A percentile compares a stretch with the other conserved stretches of the same genome.
Evolutionary conservation across 2,329 filamentous ascomycete genomes (phyloP).

Genomic region (Colletotrichum lini): DNA sequence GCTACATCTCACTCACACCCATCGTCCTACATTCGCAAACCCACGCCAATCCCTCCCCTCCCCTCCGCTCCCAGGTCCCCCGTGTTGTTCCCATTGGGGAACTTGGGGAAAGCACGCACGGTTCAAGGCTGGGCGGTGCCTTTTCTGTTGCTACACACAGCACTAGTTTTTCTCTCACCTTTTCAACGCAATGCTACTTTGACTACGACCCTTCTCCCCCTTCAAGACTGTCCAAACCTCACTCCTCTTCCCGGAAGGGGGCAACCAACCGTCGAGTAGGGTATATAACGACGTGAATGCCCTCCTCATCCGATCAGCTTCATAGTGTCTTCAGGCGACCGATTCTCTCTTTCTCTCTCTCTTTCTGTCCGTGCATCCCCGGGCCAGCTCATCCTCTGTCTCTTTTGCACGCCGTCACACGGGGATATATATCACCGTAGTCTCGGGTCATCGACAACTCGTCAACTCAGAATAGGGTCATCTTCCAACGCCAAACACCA

Average conservation of each 20-base stretch:
- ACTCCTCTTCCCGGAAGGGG: not conserved
- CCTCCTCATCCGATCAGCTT: slow-evolving; percentile 18
- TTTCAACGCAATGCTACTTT: slow-evolving; percentile 19
- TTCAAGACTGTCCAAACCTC: not conserved
- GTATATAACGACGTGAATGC: slow-evolving; percentile 38
- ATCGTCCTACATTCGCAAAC: too few relatives aligned
- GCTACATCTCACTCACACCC: not conserved
- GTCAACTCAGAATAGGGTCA: not conserved
- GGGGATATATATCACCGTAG: not conserved
- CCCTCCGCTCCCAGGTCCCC: slow-evolving; percentile 21
- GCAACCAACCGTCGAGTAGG: slow-evolving; percentile 6
- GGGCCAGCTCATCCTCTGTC: not conserved
- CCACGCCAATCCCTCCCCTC: slow-evolving; percentile 19
- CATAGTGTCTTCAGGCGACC: slow-evolving; percentile 3
- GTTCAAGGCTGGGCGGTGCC: slow-evolving; percentile 22
- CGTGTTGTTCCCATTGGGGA: slow-evolving; percentile 12
- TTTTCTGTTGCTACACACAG: not conserved
- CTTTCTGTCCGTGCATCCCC: not conserved
- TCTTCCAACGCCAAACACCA: not conserved
- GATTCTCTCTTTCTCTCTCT: too few relatives aligned
- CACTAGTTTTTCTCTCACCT: slow-evolving; percentile 9
- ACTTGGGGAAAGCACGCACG: slow-evolving; percentile 20
- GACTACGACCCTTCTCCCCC: slow-evolving; percentile 8
- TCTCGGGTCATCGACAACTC: not conserved
- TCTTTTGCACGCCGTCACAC: not conserved